Percentiles rank a stretch among this genome's conserved stretches.
phyloP scores from a whole-genome alignment of 805 yeast species.

The Zygotorulaspora florentina region DNA sequence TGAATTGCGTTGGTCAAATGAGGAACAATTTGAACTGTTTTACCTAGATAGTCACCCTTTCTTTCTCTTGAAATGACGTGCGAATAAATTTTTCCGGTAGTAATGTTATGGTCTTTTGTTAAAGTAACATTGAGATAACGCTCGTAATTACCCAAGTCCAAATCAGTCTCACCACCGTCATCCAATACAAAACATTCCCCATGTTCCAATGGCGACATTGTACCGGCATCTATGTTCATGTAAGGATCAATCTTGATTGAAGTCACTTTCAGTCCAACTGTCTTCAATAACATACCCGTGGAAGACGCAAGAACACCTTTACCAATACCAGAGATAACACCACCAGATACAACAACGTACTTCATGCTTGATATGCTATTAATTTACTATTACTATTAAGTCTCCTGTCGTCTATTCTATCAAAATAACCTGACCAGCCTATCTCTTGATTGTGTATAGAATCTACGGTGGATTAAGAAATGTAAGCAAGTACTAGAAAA shows the following conservation, averaged over 20 bases:
- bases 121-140: conserved; percentile 91
- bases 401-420: neutral
- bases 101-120: conserved; percentile 91
- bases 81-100: conserved; percentile 96
- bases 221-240: conserved; percentile 99
- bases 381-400: neutral
- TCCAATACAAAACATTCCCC: conserved; percentile 97
- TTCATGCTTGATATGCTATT: conserved; percentile 58
- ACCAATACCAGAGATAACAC: conserved; percentile 99
- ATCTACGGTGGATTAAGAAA: neutral
- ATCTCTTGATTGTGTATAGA: neutral
- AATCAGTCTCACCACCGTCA: conserved; percentile 99
- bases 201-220: conserved; percentile 98
- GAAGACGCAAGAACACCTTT: conserved; percentile 98
- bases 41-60: conserved; percentile 95
- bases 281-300: conserved; percentile 90
- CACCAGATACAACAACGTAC: conserved; percentile 99
- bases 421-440: neutral
- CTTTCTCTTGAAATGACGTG: conserved; percentile 92
- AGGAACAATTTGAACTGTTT: conserved; percentile 99
- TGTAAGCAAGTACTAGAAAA: conserved; percentile 5
- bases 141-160: conserved; percentile 97
- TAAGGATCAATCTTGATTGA: conserved; percentile 98
- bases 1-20: conserved; percentile 96
- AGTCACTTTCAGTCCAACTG: conserved; percentile 90